Evolutionary conservation across 2,329 filamentous ascomycete genomes (phyloP), one percentile per base, ranked within the genome.

Genomic region (Emmonsiellopsis sp.): DNA sequence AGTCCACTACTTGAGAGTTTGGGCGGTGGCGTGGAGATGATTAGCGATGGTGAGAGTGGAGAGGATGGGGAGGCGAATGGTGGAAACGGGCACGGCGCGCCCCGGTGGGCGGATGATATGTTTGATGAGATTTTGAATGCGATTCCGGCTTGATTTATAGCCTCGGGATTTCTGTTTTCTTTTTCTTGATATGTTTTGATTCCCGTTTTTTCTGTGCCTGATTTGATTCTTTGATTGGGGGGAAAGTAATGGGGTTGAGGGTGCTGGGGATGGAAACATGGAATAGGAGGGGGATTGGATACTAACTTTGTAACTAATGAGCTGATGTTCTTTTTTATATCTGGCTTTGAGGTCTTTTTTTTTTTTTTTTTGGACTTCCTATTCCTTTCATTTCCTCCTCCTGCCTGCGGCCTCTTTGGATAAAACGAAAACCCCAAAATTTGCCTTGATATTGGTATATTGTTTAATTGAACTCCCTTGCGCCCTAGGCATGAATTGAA

Each of bases 41-140:
- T 40, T 39, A n/a, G 40, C 34, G 6, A 21, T 32, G 44, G 53
- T 3, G 45, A 55, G 9, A 45, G 32, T 2, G 33, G 13, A 8
- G 47, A 39, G 11, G 34, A 37, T 21, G 37, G 27, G 6, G 39
- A 56, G 43, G 46, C 39, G 21, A 37, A 39, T 37, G 17, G 32
- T 11, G 33, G n/a, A 27, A 48, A 37, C 21, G 10, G 21, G 21
- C 21, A 10, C 2, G 33, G 14, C 37, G 13, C 33, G n/a, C 21
- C 45, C n/a, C 5, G 9, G 7, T 56, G 55, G 55, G 45, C 46
- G 6, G 50, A 56, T 44, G 40, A 7, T 39, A 56, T 56, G 53
- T 45, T 56, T 11, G 40, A 56, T 43, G 53, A 54, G 42, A 56
- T 56, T 46, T 36, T 55, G 43, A 50, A 27, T 45, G 40, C 42